Conservation (phyloP, 2,329 filamentous ascomycete species). For the Leptographium galeiforme region DNA sequence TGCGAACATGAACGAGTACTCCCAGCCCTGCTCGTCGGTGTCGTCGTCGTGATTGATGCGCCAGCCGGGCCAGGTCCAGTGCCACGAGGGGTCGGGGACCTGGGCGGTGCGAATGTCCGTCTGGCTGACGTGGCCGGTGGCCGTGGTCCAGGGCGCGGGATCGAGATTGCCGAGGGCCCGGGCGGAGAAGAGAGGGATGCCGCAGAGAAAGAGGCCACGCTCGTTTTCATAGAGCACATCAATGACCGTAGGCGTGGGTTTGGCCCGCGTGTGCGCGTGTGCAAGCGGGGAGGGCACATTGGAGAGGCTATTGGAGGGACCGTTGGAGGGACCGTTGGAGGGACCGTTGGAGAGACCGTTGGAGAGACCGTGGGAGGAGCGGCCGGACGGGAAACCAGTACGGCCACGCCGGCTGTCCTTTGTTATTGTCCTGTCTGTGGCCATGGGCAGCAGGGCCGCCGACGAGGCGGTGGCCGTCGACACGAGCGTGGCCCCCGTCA, state of each 20-base stretch:
- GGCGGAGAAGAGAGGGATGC: slow-evolving; percentile 76
- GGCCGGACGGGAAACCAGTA: too few relatives aligned
- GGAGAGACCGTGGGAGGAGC: background rate
- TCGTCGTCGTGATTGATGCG: slow-evolving; percentile 58
- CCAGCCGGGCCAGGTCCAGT: slow-evolving; percentile 67
- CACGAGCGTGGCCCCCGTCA: background rate
- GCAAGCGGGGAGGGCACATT: too few relatives aligned
- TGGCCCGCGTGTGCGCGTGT: too few relatives aligned
- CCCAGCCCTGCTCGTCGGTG: slow-evolving; percentile 78
- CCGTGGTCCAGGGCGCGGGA: slow-evolving; percentile 75
- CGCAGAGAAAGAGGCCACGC: slow-evolving; percentile 78
- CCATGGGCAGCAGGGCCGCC: background rate
- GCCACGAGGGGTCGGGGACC: slow-evolving; percentile 88
- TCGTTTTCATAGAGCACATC: slow-evolving; percentile 96
- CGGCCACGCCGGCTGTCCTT: background rate
- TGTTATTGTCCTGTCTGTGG: background rate
- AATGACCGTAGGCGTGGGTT: slow-evolving; percentile 32
- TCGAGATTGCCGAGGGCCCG: slow-evolving; percentile 78
- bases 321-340: background rate
- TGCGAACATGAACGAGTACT: slow-evolving; percentile 83
- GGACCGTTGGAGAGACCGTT: background rate
- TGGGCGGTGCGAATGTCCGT: slow-evolving; percentile 73
- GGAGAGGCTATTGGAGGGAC: background rate
- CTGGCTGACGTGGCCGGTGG: slow-evolving; percentile 43
- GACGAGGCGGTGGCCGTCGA: background rate